A percentile compares a stretch with the other conserved stretches of the same genome.
Evolutionary conservation across 805 yeast genomes (phyloP).

Genomic region (Teunomyces atbi): DNA sequence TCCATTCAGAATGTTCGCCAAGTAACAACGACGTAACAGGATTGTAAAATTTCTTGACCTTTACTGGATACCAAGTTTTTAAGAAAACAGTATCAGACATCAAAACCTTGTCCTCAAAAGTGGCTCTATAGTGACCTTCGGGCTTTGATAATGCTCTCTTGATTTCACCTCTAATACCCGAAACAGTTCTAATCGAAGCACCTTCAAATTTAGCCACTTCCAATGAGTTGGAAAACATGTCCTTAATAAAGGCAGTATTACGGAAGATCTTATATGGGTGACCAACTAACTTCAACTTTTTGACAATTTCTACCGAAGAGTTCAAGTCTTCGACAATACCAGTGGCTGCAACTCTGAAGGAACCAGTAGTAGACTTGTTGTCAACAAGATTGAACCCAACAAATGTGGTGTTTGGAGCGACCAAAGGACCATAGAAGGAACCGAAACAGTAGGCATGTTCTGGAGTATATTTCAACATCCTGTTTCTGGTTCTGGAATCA

Average conservation of each 20-base stretch:
- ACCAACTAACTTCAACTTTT: constrained; percentile 93
- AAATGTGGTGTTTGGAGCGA: constrained; percentile 96
- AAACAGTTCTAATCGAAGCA: constrained; percentile 92
- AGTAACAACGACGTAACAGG: constrained; percentile 91
- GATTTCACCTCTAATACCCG: constrained; percentile 97
- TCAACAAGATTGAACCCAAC: constrained; percentile 92
- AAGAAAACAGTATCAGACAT: constrained; percentile 87
- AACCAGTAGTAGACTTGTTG: constrained; percentile 77
- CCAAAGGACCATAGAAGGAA: constrained; percentile 94
- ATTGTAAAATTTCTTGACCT: constrained; percentile 85
- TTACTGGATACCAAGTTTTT: constrained; percentile 96
- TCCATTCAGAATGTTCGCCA: constrained; percentile 80
- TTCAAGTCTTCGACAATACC: constrained; percentile 95
- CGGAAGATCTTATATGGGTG: constrained; percentile 90
- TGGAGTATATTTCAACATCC: constrained; percentile 97
- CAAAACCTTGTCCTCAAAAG: constrained; percentile 92
- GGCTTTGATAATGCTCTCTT: constrained; percentile 92
- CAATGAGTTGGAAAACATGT: constrained; percentile 88
- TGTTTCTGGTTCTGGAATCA: constrained; percentile 95
- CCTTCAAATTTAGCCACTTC: constrained; percentile 99
- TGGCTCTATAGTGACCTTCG: constrained; percentile 93
- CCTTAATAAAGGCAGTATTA: constrained; percentile 95
- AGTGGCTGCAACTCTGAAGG: constrained; percentile 94
- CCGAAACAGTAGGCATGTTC: constrained; percentile 97
- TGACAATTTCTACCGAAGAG: constrained; percentile 86